A percentile compares a stretch with the other conserved stretches of the same genome.
phyloP scores from a whole-genome alignment of 805 yeast genomes.

The Kazachstania bromeliacearum region DNA sequence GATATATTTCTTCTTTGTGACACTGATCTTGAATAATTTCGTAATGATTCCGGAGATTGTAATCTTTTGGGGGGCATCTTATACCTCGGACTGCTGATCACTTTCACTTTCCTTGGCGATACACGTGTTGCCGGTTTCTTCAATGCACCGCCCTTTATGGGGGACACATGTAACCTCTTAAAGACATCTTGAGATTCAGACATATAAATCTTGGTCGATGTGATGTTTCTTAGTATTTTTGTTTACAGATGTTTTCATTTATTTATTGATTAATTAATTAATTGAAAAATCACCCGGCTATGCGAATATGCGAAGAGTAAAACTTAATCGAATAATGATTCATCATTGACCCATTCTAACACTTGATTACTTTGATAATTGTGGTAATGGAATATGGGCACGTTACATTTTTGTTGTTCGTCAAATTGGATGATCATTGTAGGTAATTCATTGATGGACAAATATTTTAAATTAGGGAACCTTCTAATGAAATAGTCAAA shows the following conservation, averaged over 20 bases:
- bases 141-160: conserved; percentile 13
- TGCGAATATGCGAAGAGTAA: too few species aligned
- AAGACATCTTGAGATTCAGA: conserved; percentile 15
- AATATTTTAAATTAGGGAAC: conserved; percentile 25
- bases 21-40: conserved; percentile 1
- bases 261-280: too few species aligned
- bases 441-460: conserved; percentile 30
- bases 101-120: conserved; percentile 9
- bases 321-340: conserved; percentile 19
- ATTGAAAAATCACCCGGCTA: too few species aligned
- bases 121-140: conserved; percentile 19
- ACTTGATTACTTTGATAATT: conserved; percentile 24
- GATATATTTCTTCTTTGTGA: conserved; percentile 7
- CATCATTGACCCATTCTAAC: conserved; percentile 23
- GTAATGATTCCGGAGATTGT: conserved; percentile 1
- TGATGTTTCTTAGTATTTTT: too few species aligned
- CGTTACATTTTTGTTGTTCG: conserved; percentile 21
- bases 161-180: conserved; percentile 21
- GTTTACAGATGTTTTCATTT: too few species aligned
- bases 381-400: conserved; percentile 20
- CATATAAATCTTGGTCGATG: too few species aligned
- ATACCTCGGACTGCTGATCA: background rate
- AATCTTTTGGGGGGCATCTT: conserved; percentile 6
- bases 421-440: conserved; percentile 22
- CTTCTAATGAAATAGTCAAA: conserved; percentile 24